Evolutionary conservation across 2,329 filamentous ascomycete species (phyloP), one percentile per base, ranked within the genome.

Genomic region (Zasmidium cellare): DNA sequence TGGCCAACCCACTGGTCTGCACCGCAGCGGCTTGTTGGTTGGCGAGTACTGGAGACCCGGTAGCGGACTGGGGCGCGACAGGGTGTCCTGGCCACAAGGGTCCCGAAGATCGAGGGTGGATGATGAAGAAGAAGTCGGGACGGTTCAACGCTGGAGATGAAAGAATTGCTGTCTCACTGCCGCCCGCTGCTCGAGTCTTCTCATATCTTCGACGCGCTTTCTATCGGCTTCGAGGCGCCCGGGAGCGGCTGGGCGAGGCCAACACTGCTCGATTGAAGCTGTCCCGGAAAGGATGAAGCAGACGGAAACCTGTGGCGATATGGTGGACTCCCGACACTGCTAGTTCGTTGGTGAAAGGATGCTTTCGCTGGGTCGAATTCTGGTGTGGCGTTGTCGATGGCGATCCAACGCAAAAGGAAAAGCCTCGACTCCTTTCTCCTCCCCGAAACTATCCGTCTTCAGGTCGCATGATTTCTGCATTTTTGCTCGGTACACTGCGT

Each of bases 161-260:
- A 19, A 20, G 20, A 23, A 23, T 47, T 47, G 23, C 23, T 48
- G 46, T 48, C 20, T 9, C 18, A 20, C 47, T n/a, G 22, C 7
- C 7, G 35, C n/a, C 47, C 47, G 23, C 47, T 12, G 23, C 47
- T 23, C 22, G 47, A 25, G 23, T 28, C 20, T 49, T 49, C 47
- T 49, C 47, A 49, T 49, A 49, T 49, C 47, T 49, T 49, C 47
- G 47, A 25, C n/a, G 47, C 23, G 11, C 11, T 12, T 49, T 49
- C 47, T 28, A 49, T 9, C 23, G 23, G 22, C 12, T 49, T 49
- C 47, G 35, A 41, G 35, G 35, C 35, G 35, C 35, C 35, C 3
- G 35, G 35, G 35, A 3, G 3, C 6, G 12, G 7, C 35, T 41
- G 12, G 35, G 35, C 35, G n/a, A 18, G 7, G 16, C 35, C 35